Percentiles rank a stretch among this genome's conserved stretches.
phyloP scores from a whole-genome alignment of 495 filamentous ascomycete genomes.

The Hypomontagnella monticulosa region DNA sequence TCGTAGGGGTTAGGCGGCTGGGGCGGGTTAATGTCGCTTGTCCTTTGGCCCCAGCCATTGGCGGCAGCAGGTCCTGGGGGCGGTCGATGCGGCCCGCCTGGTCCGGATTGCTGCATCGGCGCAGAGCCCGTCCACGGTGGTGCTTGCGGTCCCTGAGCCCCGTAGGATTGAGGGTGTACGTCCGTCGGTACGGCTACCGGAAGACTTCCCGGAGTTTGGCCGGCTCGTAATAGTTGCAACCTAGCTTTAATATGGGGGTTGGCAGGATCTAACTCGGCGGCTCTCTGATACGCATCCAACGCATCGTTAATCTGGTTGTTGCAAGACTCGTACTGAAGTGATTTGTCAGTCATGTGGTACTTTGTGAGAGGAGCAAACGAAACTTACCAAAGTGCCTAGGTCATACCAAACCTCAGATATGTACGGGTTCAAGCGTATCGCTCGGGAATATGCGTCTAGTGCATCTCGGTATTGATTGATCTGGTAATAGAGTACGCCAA shows the following conservation, averaged over 20 bases:
- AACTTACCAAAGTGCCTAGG: slow-evolving; percentile 89
- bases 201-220: slow-evolving; percentile 69
- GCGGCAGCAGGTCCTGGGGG: slow-evolving; percentile 68
- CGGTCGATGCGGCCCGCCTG: slow-evolving; percentile 63
- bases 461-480: slow-evolving; percentile 99
- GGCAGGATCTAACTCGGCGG: slow-evolving; percentile 89
- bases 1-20: slow-evolving; percentile 83
- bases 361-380: slow-evolving; percentile 9
- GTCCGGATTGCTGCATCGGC: slow-evolving; percentile 67
- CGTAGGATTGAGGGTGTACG: slow-evolving; percentile 79
- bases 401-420: slow-evolving; percentile 99
- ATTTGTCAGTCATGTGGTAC: slow-evolving; percentile 36
- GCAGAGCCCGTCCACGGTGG: slow-evolving; percentile 85
- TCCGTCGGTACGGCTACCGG: slow-evolving; percentile 59
- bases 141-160: slow-evolving; percentile 72
- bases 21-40: slow-evolving; percentile 79
- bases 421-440: slow-evolving; percentile 96
- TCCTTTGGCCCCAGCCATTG: slow-evolving; percentile 78
- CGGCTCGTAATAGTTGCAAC: slow-evolving; percentile 83
- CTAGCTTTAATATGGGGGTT: slow-evolving; percentile 98
- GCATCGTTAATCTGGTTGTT: slow-evolving; percentile 99
- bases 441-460: slow-evolving; percentile 96
- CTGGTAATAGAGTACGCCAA: slow-evolving; percentile 98
- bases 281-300: slow-evolving; percentile 92
- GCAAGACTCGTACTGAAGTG: slow-evolving; percentile 92